Percentiles rank a stretch among this genome's conserved stretches.
Evolutionary conservation across 495 filamentous ascomycete species (phyloP).

Genomic region (Penicillium argentinense): DNA sequence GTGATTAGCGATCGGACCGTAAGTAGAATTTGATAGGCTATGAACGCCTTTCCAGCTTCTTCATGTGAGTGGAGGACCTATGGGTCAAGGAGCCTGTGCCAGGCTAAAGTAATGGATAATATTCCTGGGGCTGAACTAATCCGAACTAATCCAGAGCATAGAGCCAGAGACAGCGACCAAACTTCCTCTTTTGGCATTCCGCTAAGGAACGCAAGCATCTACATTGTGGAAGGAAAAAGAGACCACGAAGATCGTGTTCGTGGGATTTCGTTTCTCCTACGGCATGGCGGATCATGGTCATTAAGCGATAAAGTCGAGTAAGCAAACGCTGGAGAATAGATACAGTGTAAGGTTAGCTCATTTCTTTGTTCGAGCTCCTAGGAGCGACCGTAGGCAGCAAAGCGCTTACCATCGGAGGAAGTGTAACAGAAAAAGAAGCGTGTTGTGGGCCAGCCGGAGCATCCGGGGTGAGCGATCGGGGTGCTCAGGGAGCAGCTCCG

Average conservation of each 20-base stretch:
- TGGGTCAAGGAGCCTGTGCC: not conserved
- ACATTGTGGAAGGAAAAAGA: conserved; percentile 5
- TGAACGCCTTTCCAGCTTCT: not conserved
- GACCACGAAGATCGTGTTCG: not conserved
- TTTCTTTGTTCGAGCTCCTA: conserved; percentile 1
- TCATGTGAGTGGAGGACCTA: not conserved
- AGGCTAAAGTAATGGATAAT: not conserved
- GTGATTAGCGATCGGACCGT: not conserved
- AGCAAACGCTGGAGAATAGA: conserved; percentile 5
- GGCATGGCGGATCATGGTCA: conserved; percentile 2
- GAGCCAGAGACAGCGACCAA: conserved; percentile 6
- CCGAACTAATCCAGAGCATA: conserved; percentile 1
- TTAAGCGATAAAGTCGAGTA: conserved; percentile 7
- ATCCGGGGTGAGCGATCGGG: conserved; percentile 3
- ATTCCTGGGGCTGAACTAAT: conserved; percentile 1
- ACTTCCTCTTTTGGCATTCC: conserved; percentile 1
- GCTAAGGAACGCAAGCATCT: conserved; percentile 4
- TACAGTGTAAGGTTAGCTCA: not conserved
- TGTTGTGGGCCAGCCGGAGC: not conserved
- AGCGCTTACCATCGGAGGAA: conserved; percentile 10
- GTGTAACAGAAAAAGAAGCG: conserved; percentile 4
- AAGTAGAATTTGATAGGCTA: conserved; percentile 3
- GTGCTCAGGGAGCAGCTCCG: not conserved
- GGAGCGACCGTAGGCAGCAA: conserved; percentile 7
- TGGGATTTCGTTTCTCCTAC: conserved; percentile 1